A percentile compares a stretch with the other conserved stretches of the same genome.
Conservation (phyloP, 2,329 filamentous ascomycete species). For the Hirsutella minnesotensis region DNA sequence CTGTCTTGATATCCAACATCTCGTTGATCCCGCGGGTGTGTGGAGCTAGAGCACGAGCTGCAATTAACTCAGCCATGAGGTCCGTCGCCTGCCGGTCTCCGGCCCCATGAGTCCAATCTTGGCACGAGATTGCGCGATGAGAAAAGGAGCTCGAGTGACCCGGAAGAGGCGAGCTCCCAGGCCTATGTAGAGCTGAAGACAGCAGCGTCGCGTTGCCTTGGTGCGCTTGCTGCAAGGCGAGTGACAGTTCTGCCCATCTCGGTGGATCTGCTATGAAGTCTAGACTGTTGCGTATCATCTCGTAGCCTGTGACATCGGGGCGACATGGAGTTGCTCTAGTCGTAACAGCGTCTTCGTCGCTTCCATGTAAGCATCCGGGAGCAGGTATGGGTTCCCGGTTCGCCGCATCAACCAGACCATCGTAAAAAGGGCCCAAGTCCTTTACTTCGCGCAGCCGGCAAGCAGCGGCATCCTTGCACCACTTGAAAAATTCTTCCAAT, state of each 20-base stretch:
- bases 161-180: background rate
- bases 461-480: background rate
- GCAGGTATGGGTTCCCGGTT: background rate
- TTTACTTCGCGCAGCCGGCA: background rate
- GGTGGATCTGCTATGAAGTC: background rate
- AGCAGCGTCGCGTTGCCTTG: background rate
- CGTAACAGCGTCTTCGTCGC: background rate
- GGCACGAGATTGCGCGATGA: constrained; percentile 2
- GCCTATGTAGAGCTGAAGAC: background rate
- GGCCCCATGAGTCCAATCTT: background rate
- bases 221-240: background rate
- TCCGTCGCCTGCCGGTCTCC: background rate
- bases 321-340: too few species aligned
- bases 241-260: background rate
- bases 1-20: background rate
- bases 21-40: constrained; percentile 1
- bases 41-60: background rate
- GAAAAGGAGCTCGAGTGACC: background rate
- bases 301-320: background rate
- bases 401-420: background rate
- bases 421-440: background rate
- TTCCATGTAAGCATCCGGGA: background rate
- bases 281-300: background rate
- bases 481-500: constrained; percentile 1
- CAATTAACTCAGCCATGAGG: background rate